These are phyloP conservation scores for Sugiyamaella paludigena DNA, from an alignment of 1,139 yeast species.

Conservation along the genomic window DNA sequence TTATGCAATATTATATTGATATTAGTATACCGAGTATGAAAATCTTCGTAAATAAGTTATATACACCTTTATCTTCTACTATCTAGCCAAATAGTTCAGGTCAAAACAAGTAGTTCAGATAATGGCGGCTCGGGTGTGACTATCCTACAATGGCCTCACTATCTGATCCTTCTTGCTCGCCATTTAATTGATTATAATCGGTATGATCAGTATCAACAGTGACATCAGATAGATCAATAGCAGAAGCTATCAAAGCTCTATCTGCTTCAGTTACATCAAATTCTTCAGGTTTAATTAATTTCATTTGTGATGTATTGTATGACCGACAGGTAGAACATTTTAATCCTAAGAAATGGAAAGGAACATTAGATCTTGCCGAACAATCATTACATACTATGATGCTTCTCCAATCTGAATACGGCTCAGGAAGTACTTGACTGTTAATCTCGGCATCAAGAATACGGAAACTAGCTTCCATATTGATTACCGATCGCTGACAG, in stretches of 20 bases:
- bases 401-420: conserved; percentile 73
- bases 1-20: no score
- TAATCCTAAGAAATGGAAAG: conserved; percentile 81
- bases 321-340: conserved; percentile 85
- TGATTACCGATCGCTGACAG: conserved; percentile 77
- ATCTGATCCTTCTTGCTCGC: neutral
- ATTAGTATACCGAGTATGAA: no score
- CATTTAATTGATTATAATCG: neutral
- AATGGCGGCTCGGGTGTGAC: no score
- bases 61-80: no score
- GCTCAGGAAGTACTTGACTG: conserved; percentile 75
- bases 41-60: no score
- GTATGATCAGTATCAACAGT: conserved; percentile 3
- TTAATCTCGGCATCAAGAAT: conserved; percentile 79
- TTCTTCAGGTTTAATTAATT: conserved; percentile 51
- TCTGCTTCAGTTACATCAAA: conserved; percentile 6
- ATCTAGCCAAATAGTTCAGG: no score
- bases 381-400: conserved; percentile 86
- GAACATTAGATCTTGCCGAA: conserved; percentile 71
- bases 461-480: conserved; percentile 86
- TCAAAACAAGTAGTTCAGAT: no score
- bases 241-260: conserved; percentile 6
- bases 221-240: conserved; percentile 7
- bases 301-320: conserved; percentile 76
- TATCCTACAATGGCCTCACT: conserved; percentile 3